Conservation (phyloP, 306 rosid genomes). For the Fagus sylvatica region DNA sequence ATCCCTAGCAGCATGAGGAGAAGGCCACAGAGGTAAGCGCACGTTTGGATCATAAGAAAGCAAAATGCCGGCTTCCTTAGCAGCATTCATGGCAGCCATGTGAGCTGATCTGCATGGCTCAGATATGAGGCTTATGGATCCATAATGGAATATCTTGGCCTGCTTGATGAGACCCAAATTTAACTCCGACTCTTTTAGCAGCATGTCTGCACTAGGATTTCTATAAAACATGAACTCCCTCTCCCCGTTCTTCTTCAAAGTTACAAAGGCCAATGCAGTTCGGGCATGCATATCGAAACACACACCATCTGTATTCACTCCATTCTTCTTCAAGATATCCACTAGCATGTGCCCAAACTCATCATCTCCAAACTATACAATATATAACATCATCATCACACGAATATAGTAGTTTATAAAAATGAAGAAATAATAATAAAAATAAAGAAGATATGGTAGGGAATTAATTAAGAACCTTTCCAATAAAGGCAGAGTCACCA, state of each 20-base stretch:
- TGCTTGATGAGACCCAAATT: conserved; percentile 46
- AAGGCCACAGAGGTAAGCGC: conserved; percentile 67
- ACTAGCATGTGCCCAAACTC: conserved; percentile 69
- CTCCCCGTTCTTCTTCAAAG: conserved; percentile 60
- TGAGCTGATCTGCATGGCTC: conserved; percentile 76
- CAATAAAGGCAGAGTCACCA: conserved; percentile 58
- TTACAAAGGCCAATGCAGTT: conserved; percentile 74
- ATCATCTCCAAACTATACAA: conserved; percentile 60
- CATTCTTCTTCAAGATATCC: conserved; percentile 49
- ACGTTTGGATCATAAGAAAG: conserved; percentile 73
- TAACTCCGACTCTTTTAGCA: conserved; percentile 54
- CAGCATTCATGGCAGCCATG: conserved; percentile 70
- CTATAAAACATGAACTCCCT: conserved; percentile 80
- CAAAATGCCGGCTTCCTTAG: conserved; percentile 54
- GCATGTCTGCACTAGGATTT: conserved; percentile 76
- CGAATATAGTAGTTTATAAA: background rate
- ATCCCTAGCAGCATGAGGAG: conserved; percentile 54
- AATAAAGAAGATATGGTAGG: background rate
- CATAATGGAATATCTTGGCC: conserved; percentile 64
- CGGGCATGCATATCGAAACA: conserved; percentile 53
- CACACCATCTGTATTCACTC: conserved; percentile 53
- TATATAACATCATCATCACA: background rate
- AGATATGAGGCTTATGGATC: conserved; percentile 63
- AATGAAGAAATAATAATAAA: background rate
- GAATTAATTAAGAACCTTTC: conserved; percentile 59